Percentiles rank a stretch among this genome's conserved stretches.
Evolutionary conservation across 2,329 filamentous ascomycete species (phyloP).

Genomic region (Phoma sp.): DNA sequence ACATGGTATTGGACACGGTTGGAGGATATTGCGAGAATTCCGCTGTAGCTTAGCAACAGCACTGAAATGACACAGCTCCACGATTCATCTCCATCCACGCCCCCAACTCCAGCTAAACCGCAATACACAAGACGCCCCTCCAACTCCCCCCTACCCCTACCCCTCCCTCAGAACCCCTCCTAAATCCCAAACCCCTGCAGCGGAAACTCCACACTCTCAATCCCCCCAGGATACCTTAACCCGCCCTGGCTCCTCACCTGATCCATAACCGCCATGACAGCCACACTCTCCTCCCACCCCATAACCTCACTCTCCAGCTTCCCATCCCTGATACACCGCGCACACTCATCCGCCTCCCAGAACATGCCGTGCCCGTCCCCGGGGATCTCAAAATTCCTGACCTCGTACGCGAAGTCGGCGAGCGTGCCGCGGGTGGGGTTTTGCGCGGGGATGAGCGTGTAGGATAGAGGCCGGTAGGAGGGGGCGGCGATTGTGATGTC

Average conservation of each 20-base stretch:
- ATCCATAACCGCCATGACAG: constrained; percentile 83
- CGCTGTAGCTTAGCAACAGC: background rate
- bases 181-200: constrained; percentile 29
- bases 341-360: constrained; percentile 83
- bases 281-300: constrained; percentile 75
- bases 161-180: too few relatives aligned
- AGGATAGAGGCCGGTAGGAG: constrained; percentile 67
- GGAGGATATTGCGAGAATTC: background rate
- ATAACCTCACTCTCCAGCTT: constrained; percentile 65
- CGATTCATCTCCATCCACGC: background rate
- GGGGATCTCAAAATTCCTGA: constrained; percentile 51
- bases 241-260: constrained; percentile 67
- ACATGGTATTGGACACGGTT: background rate
- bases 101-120: background rate
- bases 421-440: constrained; percentile 21
- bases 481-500: constrained; percentile 80
- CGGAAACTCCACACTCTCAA: constrained; percentile 58
- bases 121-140: background rate
- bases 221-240: constrained; percentile 67
- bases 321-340: constrained; percentile 76
- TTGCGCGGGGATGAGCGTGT: constrained; percentile 64
- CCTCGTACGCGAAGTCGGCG: constrained; percentile 12
- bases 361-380: constrained; percentile 80
- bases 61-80: background rate
- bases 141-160: background rate